phyloP scores from a whole-genome alignment of 2,329 filamentous ascomycete species.

The Trichoderma atroviride region DNA sequence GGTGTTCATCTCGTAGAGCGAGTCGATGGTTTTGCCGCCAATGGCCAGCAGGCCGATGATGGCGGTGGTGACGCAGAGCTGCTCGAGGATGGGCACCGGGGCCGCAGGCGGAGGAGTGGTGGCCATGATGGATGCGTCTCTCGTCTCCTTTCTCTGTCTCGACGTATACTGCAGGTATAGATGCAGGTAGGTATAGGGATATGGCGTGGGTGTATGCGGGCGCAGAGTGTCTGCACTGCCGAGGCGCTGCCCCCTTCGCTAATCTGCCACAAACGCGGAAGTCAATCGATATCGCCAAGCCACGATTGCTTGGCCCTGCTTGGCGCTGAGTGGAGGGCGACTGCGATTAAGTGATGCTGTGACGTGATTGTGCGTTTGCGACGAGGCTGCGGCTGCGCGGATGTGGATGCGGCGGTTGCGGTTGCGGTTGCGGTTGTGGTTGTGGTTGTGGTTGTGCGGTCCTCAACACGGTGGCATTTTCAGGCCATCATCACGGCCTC shows the following conservation, averaged over 20 bases:
- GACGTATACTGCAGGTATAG: no score
- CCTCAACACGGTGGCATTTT: conserved; percentile 11
- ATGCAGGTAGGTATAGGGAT: not conserved
- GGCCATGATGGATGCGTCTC: not conserved
- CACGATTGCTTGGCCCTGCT: conserved; percentile 14
- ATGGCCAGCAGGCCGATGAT: conserved; percentile 43
- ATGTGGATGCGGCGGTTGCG: not conserved
- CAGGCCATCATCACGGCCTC: conserved; percentile 13
- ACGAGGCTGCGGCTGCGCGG: conserved; percentile 5
- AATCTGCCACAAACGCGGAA: not conserved
- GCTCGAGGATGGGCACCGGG: conserved; percentile 30
- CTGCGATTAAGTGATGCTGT: not conserved
- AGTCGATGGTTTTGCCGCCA: conserved; percentile 40
- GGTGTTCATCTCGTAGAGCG: conserved; percentile 41
- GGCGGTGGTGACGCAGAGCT: conserved; percentile 42
- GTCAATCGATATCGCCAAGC: conserved; percentile 20
- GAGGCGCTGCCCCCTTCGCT: not conserved
- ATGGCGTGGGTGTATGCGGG: not conserved
- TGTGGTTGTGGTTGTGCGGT: not conserved
- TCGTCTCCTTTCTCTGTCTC: no score
- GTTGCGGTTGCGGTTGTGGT: no score
- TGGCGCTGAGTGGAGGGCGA: not conserved
- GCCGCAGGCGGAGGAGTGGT: conserved; percentile 9
- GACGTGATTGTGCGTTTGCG: not conserved
- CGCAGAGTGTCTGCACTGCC: not conserved